Base-by-base conservation (phyloP, 176 grass and related monocot genomes). In the Oryza longistaminata region DNA sequence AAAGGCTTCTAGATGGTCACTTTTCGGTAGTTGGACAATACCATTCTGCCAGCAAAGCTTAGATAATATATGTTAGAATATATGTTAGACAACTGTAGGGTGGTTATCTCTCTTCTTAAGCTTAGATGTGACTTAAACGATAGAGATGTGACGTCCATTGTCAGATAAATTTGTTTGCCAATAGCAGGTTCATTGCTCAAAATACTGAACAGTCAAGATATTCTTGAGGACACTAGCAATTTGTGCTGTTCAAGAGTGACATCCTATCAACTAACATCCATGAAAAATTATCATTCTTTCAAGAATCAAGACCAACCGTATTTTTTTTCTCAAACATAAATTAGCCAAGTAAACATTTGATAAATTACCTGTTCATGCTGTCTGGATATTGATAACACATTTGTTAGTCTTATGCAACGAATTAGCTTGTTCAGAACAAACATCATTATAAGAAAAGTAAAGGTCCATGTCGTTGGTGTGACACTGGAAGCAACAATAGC, bases 1-100 rank as follows among this genome's bases (percentile, higher is more conserved):
- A 86, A 87, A 80, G 77, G 78, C 50, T 88, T 88, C 87, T 92
- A 88, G 79, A 92, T 71, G 68, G 19, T 69, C 50, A 44, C 68
- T 83, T 91, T 88, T 33, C 0, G 66, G 72, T 88, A 39, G 85
- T 67, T 88, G 65, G 74, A 3, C 62, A 68, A 80, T 86, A 75
- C 84, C 70, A 73, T 83, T 79, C 86, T 75, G 64, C n/a, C 25
- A 55, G 43, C 25, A 82, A 86, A 77, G 71, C 11, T 70, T 31
- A 31, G 29, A 31, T 31, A 49, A 65, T 83, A n/a, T 79, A 16
- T 60, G 37, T 49, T 29, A 70, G 24, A 49, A 65, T 83, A n/a
- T 79, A 16, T 60, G 49, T 49, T 29, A 70, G 24, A 66, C 7
- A 64, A 82, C 13, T 72, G 39, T 44, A 42, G 14, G 11, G 58